Conservation (phyloP, 768 basidiomycete genomes). For the Kockovaella imperatae region DNA sequence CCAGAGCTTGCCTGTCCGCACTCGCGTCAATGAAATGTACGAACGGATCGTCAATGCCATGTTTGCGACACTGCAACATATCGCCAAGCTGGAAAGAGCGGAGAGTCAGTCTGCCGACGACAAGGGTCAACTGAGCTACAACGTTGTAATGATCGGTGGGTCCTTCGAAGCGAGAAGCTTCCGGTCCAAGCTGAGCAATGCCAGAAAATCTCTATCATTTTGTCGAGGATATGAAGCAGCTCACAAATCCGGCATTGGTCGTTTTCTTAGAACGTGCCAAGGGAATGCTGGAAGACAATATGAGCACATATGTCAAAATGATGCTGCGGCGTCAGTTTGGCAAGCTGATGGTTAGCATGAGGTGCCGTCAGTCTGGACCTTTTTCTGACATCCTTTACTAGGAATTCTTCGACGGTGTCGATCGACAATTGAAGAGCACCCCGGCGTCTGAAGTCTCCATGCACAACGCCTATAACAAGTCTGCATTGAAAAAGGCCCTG, state of each 20-base stretch:
- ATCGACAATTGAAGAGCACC: constrained; percentile 73
- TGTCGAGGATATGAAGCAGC: constrained; percentile 66
- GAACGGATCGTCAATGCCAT: constrained; percentile 81
- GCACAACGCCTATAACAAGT: constrained; percentile 66
- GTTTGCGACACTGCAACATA: constrained; percentile 87
- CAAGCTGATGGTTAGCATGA: constrained; percentile 65
- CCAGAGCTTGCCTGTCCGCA: constrained; percentile 65
- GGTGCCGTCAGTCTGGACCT: not conserved
- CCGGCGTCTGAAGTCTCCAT: constrained; percentile 67
- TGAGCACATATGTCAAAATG: constrained; percentile 75
- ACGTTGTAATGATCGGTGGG: constrained; percentile 88
- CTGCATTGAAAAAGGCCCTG: constrained; percentile 69
- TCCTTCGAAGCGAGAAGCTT: constrained; percentile 2
- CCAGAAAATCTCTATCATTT: constrained; percentile 96
- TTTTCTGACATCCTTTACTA: constrained; percentile 37
- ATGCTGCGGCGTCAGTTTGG: constrained; percentile 78
- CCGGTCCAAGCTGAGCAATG: constrained; percentile 3
- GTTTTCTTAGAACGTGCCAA: constrained; percentile 66
- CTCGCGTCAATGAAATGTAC: constrained; percentile 70
- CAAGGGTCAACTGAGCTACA: constrained; percentile 93
- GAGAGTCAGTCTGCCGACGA: constrained; percentile 56
- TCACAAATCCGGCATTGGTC: constrained; percentile 59
- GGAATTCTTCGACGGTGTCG: constrained; percentile 93
- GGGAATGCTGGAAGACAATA: constrained; percentile 78
- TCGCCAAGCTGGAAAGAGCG: constrained; percentile 90